Evolutionary conservation across 1,284 basidiomycete genomes (phyloP).

Genomic region (Apiotrichum akiyoshidainum): DNA sequence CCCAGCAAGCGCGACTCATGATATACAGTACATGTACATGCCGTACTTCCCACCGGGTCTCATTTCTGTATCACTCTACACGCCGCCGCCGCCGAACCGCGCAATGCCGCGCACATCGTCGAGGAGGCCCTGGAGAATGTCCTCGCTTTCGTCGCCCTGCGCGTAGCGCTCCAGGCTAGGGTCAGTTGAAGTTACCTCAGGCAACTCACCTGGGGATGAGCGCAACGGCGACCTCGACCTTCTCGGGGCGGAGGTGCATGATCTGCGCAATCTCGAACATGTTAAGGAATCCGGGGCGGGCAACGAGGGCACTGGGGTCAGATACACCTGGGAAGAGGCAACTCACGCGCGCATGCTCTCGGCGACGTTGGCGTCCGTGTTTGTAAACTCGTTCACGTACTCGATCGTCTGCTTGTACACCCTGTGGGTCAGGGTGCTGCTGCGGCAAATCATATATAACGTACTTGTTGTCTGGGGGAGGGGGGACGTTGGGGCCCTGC

Average conservation of each 20-base stretch:
- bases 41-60: neutral
- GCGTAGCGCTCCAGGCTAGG: conserved; percentile 42
- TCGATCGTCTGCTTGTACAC: conserved; percentile 42
- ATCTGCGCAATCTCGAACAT: conserved; percentile 49
- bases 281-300: conserved; percentile 39
- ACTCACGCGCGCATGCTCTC: conserved; percentile 45
- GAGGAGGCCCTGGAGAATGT: conserved; percentile 33
- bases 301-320: conserved; percentile 27
- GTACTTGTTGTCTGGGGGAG: conserved; percentile 46
- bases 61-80: neutral
- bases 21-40: too few species aligned
- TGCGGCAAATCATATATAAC: conserved; percentile 1
- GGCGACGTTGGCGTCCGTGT: conserved; percentile 28
- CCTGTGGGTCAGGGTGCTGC: conserved; percentile 17
- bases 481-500: conserved; percentile 32
- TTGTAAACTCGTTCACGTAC: conserved; percentile 43
- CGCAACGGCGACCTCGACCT: conserved; percentile 42
- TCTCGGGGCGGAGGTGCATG: conserved; percentile 43
- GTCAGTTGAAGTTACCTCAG: neutral
- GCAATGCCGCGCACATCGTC: conserved; percentile 39
- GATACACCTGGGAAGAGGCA: neutral
- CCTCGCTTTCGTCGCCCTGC: conserved; percentile 34
- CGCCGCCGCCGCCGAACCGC: conserved; percentile 26
- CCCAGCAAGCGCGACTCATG: too few species aligned
- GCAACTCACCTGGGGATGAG: conserved; percentile 43